Percentiles rank a stretch among this genome's conserved stretches.
These are phyloP conservation scores for Monilinia aucupariae DNA, from an alignment of 2,329 filamentous ascomycete genomes.

Conservation along the genomic window DNA sequence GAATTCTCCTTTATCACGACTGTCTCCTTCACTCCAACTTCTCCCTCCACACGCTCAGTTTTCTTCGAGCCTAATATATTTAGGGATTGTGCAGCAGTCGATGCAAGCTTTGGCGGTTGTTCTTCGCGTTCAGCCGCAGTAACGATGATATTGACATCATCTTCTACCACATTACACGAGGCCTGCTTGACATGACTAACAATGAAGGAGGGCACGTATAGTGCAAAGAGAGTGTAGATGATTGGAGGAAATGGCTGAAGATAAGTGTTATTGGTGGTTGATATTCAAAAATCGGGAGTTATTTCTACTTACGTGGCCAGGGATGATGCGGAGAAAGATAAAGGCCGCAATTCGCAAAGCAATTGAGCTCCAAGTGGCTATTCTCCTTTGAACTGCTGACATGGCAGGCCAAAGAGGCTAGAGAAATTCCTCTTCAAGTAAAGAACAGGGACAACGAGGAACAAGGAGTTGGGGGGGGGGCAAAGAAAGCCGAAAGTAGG, in stretches of 20 bases:
- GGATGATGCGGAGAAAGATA: constrained; percentile 55
- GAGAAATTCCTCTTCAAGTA: background rate
- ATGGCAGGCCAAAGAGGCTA: background rate
- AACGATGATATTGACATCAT: constrained; percentile 53
- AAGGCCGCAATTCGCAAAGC: constrained; percentile 47
- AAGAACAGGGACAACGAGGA: background rate
- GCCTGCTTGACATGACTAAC: constrained; percentile 52
- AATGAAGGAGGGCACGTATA: constrained; percentile 62
- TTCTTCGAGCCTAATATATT: constrained; percentile 30
- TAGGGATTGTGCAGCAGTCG: constrained; percentile 28
- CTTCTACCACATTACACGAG: constrained; percentile 51
- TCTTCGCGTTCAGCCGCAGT: constrained; percentile 42
- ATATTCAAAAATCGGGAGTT: background rate
- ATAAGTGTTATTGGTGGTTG: constrained; percentile 2
- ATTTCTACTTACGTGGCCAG: constrained; percentile 33
- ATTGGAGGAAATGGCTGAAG: constrained; percentile 38
- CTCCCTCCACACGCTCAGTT: constrained; percentile 40
- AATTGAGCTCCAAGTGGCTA: constrained; percentile 41
- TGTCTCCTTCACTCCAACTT: constrained; percentile 59
- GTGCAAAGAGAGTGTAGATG: constrained; percentile 56
- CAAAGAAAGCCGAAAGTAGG: background rate
- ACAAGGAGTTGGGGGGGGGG: background rate
- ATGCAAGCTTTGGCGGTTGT: constrained; percentile 31
- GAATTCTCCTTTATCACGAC: constrained; percentile 54
- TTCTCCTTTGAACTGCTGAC: constrained; percentile 24